A percentile compares a stretch with the other conserved stretches of the same genome.
Evolutionary conservation across 108 stramenopile genomes (phyloP).

Genomic region (Cyclostephanos invisitatus): DNA sequence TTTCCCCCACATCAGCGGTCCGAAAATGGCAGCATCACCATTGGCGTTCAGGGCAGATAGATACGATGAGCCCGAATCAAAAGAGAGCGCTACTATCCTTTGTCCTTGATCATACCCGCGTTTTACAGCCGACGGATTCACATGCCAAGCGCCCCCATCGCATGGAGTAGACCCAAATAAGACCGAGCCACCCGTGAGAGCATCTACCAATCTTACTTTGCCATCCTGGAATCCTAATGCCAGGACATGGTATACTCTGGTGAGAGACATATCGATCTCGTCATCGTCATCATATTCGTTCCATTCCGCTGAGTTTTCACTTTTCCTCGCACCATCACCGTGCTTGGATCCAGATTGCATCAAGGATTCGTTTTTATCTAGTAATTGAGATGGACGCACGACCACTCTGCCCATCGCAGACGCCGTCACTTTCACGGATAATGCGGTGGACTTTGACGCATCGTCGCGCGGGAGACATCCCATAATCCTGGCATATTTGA

Average conservation of each 20-base stretch:
- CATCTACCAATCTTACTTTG: constrained; percentile 18
- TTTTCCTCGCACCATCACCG: not conserved
- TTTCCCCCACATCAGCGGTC: constrained; percentile 38
- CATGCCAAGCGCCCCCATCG: constrained; percentile 21
- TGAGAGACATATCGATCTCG: constrained; percentile 18
- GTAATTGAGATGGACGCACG: constrained; percentile 9
- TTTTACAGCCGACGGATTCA: constrained; percentile 13
- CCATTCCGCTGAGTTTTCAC: constrained; percentile 9
- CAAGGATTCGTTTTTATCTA: constrained; percentile 9
- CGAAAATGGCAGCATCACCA: constrained; percentile 47
- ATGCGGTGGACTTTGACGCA: constrained; percentile 9
- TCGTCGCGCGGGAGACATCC: constrained; percentile 28
- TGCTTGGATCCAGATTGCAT: constrained; percentile 20
- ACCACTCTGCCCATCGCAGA: constrained; percentile 39
- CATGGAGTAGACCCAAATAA: constrained; percentile 18
- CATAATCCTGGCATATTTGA: constrained; percentile 45
- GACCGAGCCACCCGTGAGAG: constrained; percentile 18
- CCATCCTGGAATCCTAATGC: constrained; percentile 23
- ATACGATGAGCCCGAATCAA: constrained; percentile 39
- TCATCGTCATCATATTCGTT: constrained; percentile 28
- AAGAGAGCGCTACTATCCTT: constrained; percentile 38
- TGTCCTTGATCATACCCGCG: constrained; percentile 12
- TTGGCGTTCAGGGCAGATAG: constrained; percentile 34
- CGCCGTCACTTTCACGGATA: constrained; percentile 28
- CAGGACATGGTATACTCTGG: constrained; percentile 13